phyloP scores from a whole-genome alignment of 352 stramenopile species.

The Phytopythium vexans region DNA sequence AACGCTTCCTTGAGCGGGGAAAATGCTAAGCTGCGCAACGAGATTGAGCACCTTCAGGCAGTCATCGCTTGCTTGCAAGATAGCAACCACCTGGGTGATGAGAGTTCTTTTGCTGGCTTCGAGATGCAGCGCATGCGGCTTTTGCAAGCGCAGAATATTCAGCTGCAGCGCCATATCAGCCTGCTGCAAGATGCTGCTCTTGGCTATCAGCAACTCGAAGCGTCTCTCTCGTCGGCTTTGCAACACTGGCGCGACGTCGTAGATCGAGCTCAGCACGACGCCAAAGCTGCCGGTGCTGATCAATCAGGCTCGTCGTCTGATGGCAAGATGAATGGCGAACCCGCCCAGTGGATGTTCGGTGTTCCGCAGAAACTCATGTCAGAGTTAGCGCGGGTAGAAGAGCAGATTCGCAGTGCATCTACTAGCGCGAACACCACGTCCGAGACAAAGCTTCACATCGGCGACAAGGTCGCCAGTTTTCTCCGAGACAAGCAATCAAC shows the following conservation, averaged over 20 bases:
- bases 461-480: constrained; percentile 18
- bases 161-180: constrained; percentile 49
- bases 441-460: constrained; percentile 32
- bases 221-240: constrained; percentile 30
- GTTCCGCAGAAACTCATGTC: constrained; percentile 28
- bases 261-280: constrained; percentile 37
- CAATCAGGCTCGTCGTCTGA: constrained; percentile 3
- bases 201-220: constrained; percentile 29
- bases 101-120: constrained; percentile 11
- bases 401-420: constrained; percentile 20
- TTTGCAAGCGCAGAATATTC: constrained; percentile 56
- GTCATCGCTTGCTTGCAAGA: constrained; percentile 31
- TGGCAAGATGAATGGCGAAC: constrained; percentile 3
- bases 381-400: constrained; percentile 29
- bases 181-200: constrained; percentile 38
- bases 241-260: constrained; percentile 40
- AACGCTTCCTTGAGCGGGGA: constrained; percentile 30
- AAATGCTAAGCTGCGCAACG: constrained; percentile 36
- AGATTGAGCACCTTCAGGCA: constrained; percentile 46
- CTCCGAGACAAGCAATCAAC: constrained; percentile 12
- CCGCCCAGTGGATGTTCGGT: constrained; percentile 41
- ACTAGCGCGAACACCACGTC: constrained; percentile 13
- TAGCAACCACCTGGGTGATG: constrained; percentile 16
- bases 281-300: constrained; percentile 35
- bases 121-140: constrained; percentile 30